Evolutionary conservation across 345 rosid genomes (phyloP).

Genomic region (Cardamine chenopodiifolia): DNA sequence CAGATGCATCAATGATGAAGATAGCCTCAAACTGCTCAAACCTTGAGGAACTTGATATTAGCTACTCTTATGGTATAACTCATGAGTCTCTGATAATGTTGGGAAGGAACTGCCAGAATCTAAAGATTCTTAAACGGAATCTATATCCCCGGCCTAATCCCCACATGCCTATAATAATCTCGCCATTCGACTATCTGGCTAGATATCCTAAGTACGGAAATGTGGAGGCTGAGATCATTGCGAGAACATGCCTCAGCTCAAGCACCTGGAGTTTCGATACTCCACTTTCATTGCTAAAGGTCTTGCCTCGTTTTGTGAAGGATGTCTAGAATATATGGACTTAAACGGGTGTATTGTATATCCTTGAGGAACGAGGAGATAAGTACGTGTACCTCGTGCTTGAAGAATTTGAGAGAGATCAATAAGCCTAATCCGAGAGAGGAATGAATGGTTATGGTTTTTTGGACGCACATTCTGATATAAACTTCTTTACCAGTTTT

Average conservation of each 20-base stretch:
- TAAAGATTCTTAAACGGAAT: conserved; percentile 61
- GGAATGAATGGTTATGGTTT: conserved; percentile 62
- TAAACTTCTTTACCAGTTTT: neutral
- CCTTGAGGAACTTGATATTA: conserved; percentile 64
- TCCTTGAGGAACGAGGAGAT: conserved; percentile 58
- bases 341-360: conserved; percentile 62
- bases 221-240: conserved; percentile 59
- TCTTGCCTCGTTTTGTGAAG: conserved; percentile 51
- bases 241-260: conserved; percentile 57
- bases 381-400: conserved; percentile 28
- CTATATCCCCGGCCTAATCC: conserved; percentile 59
- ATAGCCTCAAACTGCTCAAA: conserved; percentile 57
- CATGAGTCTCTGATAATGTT: conserved; percentile 59
- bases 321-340: conserved; percentile 67
- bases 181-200: conserved; percentile 60
- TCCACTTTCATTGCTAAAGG: conserved; percentile 58
- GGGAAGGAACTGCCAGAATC: conserved; percentile 60
- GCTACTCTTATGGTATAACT: conserved; percentile 73
- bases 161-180: conserved; percentile 52
- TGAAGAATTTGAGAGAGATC: conserved; percentile 56
- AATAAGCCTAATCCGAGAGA: conserved; percentile 60
- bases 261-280: conserved; percentile 63
- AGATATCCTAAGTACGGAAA: conserved; percentile 73
- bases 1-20: conserved; percentile 61
- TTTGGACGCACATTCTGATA: neutral